phyloP scores from a whole-genome alignment of 2,329 filamentous ascomycete species.

The Byssoonygena ceratinophila region DNA sequence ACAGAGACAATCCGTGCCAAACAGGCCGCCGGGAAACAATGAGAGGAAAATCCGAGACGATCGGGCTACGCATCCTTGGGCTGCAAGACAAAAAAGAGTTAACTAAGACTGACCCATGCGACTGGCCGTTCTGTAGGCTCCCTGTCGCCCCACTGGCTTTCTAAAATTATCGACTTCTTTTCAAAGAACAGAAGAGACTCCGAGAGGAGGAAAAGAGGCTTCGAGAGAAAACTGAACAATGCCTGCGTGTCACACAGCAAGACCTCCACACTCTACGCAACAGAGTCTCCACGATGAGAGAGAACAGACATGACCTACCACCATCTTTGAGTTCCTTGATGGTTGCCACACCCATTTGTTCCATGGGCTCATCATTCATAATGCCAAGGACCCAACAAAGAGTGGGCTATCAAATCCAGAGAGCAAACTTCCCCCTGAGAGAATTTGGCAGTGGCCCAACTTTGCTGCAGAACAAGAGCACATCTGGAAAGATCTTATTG shows the following conservation, averaged over 20 bases:
- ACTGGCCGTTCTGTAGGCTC: neutral
- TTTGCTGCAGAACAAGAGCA: constrained; percentile 12
- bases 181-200: neutral
- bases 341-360: constrained; percentile 16
- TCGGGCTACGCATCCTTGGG: neutral
- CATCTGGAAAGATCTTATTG: constrained; percentile 14
- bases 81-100: neutral
- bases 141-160: constrained; percentile 2
- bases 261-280: constrained; percentile 2
- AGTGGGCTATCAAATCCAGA: constrained; percentile 13
- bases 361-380: constrained; percentile 10
- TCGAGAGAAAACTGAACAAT: neutral
- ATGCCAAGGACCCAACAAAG: constrained; percentile 11
- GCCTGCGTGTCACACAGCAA: neutral
- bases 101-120: no score
- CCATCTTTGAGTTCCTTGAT: constrained; percentile 17
- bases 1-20: neutral
- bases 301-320: constrained; percentile 7
- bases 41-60: neutral
- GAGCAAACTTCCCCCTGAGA: constrained; percentile 15
- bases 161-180: constrained; percentile 1
- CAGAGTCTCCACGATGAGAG: neutral
- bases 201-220: neutral
- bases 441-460: constrained; percentile 11
- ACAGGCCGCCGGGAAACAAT: neutral